Conservation (phyloP, 2,329 filamentous ascomycete genomes). For the Pleoardoris graminearum region DNA sequence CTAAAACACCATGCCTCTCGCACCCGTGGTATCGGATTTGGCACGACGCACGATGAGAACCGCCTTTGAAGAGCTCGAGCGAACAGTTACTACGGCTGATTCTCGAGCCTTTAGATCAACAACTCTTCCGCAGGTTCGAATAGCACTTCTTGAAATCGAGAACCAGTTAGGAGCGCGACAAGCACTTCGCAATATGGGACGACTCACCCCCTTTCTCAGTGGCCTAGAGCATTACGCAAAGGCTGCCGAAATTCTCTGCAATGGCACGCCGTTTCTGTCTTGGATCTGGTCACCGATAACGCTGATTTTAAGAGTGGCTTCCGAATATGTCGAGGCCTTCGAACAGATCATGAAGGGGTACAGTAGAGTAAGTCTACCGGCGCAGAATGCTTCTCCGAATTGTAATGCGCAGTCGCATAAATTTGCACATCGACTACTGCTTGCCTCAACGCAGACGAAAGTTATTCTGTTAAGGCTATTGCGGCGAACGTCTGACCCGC, state of each 20-base stretch:
- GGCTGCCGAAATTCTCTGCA: conserved; percentile 50
- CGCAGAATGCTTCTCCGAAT: no score
- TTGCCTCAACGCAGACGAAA: no score
- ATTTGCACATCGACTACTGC: no score
- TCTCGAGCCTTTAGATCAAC: conserved; percentile 33
- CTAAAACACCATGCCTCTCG: not conserved
- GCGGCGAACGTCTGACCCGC: no score
- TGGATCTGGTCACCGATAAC: conserved; percentile 47
- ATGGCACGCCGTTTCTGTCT: conserved; percentile 52
- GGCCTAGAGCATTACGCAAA: conserved; percentile 51
- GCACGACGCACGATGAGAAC: conserved; percentile 31
- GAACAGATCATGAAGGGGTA: conserved; percentile 32
- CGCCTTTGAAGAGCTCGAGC: conserved; percentile 27
- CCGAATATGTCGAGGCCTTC: conserved; percentile 48
- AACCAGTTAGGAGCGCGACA: conserved; percentile 44
- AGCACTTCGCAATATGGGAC: conserved; percentile 50
- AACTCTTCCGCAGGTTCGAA: conserved; percentile 44
- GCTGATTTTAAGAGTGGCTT: conserved; percentile 22
- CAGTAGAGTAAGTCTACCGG: not conserved
- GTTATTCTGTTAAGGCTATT: no score
- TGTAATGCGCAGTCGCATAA: no score
- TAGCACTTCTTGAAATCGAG: conserved; percentile 47
- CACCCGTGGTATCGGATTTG: conserved; percentile 2
- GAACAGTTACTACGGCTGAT: conserved; percentile 12
- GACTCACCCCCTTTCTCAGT: conserved; percentile 49